Conservation (phyloP, 257 asterid genomes). For the Pogostemon cablin region DNA sequence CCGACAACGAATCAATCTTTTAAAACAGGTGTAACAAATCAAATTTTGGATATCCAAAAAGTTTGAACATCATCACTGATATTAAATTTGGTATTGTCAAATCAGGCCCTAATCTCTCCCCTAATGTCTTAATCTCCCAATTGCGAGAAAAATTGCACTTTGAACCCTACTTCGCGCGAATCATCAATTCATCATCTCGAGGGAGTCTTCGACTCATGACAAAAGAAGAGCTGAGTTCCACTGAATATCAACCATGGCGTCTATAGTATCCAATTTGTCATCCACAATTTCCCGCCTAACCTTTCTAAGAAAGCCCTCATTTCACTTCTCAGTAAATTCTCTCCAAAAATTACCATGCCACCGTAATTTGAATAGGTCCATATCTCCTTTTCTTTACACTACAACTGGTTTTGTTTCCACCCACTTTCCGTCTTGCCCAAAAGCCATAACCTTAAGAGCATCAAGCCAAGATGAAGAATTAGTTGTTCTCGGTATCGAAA, state of each 20-base stretch:
- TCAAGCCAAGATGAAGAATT: slow-evolving; percentile 48
- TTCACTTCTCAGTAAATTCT: slow-evolving; percentile 35
- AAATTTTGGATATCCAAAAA: not conserved
- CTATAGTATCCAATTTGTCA: slow-evolving; percentile 40
- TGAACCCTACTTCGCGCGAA: slow-evolving; percentile 23
- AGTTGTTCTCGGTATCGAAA: slow-evolving; percentile 84
- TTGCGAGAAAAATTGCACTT: slow-evolving; percentile 19
- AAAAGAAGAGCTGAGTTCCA: not conserved
- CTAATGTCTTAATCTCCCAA: slow-evolving; percentile 16
- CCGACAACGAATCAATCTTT: not conserved
- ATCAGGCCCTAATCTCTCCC: slow-evolving; percentile 9
- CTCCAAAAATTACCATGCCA: slow-evolving; percentile 27
- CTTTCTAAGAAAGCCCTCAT: slow-evolving; percentile 43
- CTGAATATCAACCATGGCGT: slow-evolving; percentile 48
- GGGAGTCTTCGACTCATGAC: not conserved
- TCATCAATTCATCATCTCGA: not conserved
- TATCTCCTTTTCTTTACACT: slow-evolving; percentile 26
- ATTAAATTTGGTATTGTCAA: not conserved
- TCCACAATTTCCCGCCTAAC: slow-evolving; percentile 53
- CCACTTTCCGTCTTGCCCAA: slow-evolving; percentile 35
- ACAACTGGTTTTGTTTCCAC: slow-evolving; percentile 34
- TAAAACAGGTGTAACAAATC: not conserved
- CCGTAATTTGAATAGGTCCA: slow-evolving; percentile 26
- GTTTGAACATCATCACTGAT: not conserved
- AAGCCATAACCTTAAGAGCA: slow-evolving; percentile 25